phyloP scores from a whole-genome alignment of 345 rosid species.

The Lepidium sativum region DNA sequence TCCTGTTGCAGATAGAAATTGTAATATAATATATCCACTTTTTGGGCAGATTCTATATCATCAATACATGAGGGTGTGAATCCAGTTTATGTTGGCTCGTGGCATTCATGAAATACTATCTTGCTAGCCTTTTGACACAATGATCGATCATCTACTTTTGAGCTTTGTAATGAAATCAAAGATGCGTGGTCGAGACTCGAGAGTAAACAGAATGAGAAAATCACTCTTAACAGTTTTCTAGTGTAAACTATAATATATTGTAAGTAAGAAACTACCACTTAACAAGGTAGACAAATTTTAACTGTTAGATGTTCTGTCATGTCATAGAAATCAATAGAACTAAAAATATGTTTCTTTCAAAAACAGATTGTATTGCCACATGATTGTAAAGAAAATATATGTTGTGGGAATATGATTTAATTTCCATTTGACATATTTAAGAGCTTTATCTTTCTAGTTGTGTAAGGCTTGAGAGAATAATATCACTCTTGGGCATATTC shows the following conservation, averaged over 20 bases:
- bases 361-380: too few species aligned
- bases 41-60: conserved; percentile 47
- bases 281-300: too few species aligned
- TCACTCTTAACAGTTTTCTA: conserved; percentile 65
- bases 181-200: too few species aligned
- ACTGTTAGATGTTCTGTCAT: too few species aligned
- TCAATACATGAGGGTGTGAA: conserved; percentile 60
- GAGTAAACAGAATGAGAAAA: conserved; percentile 9
- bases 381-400: too few species aligned
- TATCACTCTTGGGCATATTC: too few species aligned
- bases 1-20: background rate
- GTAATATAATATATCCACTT: background rate
- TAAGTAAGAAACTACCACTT: conserved; percentile 18
- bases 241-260: conserved; percentile 69
- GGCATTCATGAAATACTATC: conserved; percentile 59
- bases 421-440: too few species aligned
- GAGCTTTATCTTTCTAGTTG: too few species aligned
- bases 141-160: conserved; percentile 33
- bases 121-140: conserved; percentile 84
- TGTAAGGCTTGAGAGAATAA: too few species aligned
- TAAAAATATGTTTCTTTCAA: too few species aligned
- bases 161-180: conserved; percentile 55
- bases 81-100: conserved; percentile 70
- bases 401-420: too few species aligned
- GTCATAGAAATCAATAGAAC: too few species aligned